phyloP scores from a whole-genome alignment of 768 basidiomycete species.

The Mycena metata region DNA sequence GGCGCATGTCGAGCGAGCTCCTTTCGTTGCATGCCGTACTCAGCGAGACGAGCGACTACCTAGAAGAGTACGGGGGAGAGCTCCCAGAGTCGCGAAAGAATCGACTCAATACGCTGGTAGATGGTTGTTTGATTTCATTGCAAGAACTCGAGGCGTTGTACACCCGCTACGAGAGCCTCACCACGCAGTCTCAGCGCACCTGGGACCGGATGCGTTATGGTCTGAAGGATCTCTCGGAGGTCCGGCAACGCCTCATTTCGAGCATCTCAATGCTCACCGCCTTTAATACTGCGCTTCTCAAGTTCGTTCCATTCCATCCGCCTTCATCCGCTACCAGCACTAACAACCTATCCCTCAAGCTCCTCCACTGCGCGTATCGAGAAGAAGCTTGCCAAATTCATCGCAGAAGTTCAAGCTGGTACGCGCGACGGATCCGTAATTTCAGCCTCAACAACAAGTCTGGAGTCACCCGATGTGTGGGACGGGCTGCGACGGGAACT shows the following conservation, averaged over 20 bases:
- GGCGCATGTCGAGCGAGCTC: conserved; percentile 21
- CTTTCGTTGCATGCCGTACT: conserved; percentile 20
- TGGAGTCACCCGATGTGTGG: conserved; percentile 39
- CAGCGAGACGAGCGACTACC: conserved; percentile 25
- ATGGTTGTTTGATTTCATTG: conserved; percentile 17
- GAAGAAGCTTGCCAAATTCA: conserved; percentile 35
- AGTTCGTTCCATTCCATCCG: conserved; percentile 21
- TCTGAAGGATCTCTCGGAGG: conserved; percentile 34
- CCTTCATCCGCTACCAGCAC: not conserved
- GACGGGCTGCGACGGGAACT: conserved; percentile 31
- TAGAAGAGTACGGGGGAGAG: conserved; percentile 27
- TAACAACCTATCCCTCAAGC: conserved; percentile 9
- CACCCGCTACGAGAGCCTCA: conserved; percentile 31
- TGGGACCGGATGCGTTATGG: conserved; percentile 40
- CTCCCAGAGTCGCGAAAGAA: conserved; percentile 30
- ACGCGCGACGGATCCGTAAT: conserved; percentile 38
- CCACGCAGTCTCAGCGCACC: conserved; percentile 34
- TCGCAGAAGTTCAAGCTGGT: conserved; percentile 35
- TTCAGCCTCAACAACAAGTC: conserved; percentile 10
- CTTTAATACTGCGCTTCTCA: conserved; percentile 30
- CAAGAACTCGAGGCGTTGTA: conserved; percentile 33
- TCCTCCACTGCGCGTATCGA: conserved; percentile 35
- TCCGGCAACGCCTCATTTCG: conserved; percentile 30
- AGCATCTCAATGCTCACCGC: conserved; percentile 26
- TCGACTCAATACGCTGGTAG: conserved; percentile 24